Percentiles rank a stretch among this genome's conserved stretches.
phyloP scores from a whole-genome alignment of 2,329 filamentous ascomycete genomes.

The Emergomyces pasteurianus region DNA sequence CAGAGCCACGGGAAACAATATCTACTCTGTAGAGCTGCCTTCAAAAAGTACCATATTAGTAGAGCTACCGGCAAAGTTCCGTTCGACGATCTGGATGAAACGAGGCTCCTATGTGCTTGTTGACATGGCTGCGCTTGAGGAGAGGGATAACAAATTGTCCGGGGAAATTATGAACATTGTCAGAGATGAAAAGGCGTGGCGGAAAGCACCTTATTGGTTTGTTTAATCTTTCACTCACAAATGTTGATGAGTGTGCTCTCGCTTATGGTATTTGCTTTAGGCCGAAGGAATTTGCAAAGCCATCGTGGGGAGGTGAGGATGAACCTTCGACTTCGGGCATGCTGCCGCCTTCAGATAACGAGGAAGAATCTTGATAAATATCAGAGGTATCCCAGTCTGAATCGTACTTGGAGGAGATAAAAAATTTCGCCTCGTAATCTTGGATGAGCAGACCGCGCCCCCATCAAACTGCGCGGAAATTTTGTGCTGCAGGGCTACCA shows the following conservation, averaged over 20 bases:
- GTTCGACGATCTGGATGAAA: slow-evolving; percentile 88
- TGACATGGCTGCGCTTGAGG: slow-evolving; percentile 54
- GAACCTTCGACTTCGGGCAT: slow-evolving; percentile 71
- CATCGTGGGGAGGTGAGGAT: slow-evolving; percentile 53
- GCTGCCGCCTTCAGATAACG: slow-evolving; percentile 72
- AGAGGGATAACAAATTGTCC: slow-evolving; percentile 61
- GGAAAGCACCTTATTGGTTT: slow-evolving; percentile 79
- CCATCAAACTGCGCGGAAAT: not conserved
- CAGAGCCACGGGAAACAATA: slow-evolving; percentile 76
- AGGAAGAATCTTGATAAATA: slow-evolving; percentile 30
- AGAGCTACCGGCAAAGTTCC: slow-evolving; percentile 74
- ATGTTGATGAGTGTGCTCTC: not conserved
- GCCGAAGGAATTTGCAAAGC: slow-evolving; percentile 69
- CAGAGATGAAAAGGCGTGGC: slow-evolving; percentile 80
- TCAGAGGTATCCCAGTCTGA: not conserved
- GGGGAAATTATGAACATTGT: slow-evolving; percentile 93
- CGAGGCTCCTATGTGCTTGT: slow-evolving; percentile 78
- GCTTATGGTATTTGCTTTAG: slow-evolving; percentile 32
- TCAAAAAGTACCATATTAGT: slow-evolving; percentile 55
- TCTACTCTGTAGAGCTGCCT: slow-evolving; percentile 69
- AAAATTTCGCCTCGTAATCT: not conserved
- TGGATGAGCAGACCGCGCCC: not conserved
- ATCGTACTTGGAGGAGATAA: not conserved
- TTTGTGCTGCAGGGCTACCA: not conserved
- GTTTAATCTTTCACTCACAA: slow-evolving; percentile 12